Percentiles rank a stretch among this genome's conserved stretches.
Conservation (phyloP, 495 filamentous ascomycete species). For the Hyaloscypha bicolor region DNA sequence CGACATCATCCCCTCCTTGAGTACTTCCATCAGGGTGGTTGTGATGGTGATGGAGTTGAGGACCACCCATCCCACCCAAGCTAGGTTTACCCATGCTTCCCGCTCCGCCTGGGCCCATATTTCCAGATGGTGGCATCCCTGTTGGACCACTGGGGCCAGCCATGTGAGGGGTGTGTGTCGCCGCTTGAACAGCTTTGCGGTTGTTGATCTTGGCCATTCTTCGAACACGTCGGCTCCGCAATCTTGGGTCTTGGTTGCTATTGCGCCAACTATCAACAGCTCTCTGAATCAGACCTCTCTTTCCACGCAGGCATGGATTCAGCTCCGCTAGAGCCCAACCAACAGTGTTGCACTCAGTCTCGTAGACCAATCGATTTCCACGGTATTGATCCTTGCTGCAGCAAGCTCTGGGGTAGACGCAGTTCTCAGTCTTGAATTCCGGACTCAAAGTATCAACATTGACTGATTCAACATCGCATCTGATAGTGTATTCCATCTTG, state of each 20-base stretch:
- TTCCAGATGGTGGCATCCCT: constrained; percentile 52
- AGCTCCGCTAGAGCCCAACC: constrained; percentile 95
- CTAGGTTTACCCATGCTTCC: constrained; percentile 57
- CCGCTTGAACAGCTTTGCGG: constrained; percentile 62
- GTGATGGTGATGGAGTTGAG: constrained; percentile 79
- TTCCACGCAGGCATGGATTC: constrained; percentile 87
- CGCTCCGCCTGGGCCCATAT: constrained; percentile 50
- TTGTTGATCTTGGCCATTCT: constrained; percentile 94
- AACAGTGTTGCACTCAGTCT: constrained; percentile 98
- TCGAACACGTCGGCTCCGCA: constrained; percentile 88
- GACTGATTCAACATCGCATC: constrained; percentile 96
- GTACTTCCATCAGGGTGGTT: constrained; percentile 70
- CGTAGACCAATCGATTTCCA: constrained; percentile 92
- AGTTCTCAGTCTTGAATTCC: constrained; percentile 97
- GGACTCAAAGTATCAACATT: constrained; percentile 80
- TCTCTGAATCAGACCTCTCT: constrained; percentile 92
- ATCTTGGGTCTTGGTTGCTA: constrained; percentile 91
- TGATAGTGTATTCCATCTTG: constrained; percentile 99
- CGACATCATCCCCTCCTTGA: constrained; percentile 81
- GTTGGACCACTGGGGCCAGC: constrained; percentile 52
- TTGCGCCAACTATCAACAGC: constrained; percentile 99
- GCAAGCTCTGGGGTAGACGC: constrained; percentile 94
- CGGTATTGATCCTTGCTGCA: constrained; percentile 94
- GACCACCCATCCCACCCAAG: constrained; percentile 62
- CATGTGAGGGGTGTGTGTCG: constrained; percentile 47